Conservation (phyloP, 139 green algal species). For the Volvox africanus region DNA sequence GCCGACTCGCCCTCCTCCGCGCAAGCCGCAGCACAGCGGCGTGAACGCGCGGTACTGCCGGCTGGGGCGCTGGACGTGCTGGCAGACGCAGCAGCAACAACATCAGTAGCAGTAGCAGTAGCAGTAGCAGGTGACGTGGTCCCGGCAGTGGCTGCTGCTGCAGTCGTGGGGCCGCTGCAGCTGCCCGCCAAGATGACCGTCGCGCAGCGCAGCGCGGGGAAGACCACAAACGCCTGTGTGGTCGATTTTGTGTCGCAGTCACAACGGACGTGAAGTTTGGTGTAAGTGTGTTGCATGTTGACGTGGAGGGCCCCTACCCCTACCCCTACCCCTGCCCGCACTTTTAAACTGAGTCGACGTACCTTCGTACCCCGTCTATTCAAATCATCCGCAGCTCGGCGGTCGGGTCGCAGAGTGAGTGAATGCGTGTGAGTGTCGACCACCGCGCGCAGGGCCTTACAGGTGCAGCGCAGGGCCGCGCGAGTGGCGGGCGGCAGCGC, state of each 20-base stretch:
- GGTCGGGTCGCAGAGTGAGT: slow-evolving; percentile 28
- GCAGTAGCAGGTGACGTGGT: neutral
- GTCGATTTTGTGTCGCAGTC: no score
- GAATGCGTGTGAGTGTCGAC: neutral
- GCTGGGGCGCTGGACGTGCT: neutral
- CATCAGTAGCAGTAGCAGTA: neutral
- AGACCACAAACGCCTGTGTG: neutral
- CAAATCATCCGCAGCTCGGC: neutral
- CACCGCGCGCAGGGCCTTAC: neutral
- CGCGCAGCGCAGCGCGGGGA: slow-evolving; percentile 5
- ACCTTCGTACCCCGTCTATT: neutral
- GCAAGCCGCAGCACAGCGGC: neutral
- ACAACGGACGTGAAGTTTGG: no score
- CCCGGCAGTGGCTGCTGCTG: neutral
- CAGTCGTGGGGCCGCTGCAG: neutral
- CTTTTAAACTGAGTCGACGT: neutral
- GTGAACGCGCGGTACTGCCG: neutral
- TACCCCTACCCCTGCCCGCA: no score
- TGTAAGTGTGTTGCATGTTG: no score
- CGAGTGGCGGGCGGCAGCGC: slow-evolving; percentile 27
- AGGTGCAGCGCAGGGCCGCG: neutral
- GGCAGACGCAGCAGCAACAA: neutral
- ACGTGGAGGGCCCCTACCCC: no score
- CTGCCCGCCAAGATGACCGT: slow-evolving; percentile 11
- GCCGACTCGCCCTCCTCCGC: neutral